A percentile compares a stretch with the other conserved stretches of the same genome.
Evolutionary conservation across 441 rosid genomes (phyloP).

Genomic region (Populus hybrid): DNA sequence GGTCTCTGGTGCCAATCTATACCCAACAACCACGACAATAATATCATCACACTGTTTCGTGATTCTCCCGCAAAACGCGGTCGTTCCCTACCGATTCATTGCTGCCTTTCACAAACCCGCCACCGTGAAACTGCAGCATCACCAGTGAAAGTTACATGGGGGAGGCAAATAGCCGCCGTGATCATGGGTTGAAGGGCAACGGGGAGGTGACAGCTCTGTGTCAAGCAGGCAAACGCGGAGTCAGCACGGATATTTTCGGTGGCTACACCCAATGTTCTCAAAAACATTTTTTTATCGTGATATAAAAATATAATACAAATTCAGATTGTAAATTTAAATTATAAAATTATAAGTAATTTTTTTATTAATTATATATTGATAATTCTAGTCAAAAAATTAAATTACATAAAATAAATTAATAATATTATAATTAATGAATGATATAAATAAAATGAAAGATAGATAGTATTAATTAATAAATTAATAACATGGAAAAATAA

Average conservation of each 20-base stretch:
- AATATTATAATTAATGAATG: too few species aligned
- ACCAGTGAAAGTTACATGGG: conserved; percentile 35
- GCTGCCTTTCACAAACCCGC: conserved; percentile 93
- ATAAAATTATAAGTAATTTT: too few species aligned
- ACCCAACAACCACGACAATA: conserved; percentile 82
- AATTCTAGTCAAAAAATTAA: too few species aligned
- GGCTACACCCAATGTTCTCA: conserved; percentile 47
- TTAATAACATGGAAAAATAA: too few species aligned
- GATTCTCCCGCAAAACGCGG: conserved; percentile 70
- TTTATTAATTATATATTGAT: too few species aligned
- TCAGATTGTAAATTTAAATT: too few species aligned
- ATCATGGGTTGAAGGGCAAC: conserved; percentile 21
- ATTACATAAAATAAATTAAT: too few species aligned
- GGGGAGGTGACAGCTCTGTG: conserved; percentile 61
- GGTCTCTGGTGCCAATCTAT: conserved; percentile 90
- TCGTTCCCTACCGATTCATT: conserved; percentile 87
- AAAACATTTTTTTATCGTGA: too few species aligned
- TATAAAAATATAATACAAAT: too few species aligned
- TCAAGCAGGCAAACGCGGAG: conserved; percentile 86
- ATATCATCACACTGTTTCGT: conserved; percentile 66
- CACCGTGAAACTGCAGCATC: conserved; percentile 90
- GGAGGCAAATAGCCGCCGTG: conserved; percentile 6
- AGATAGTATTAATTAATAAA: too few species aligned
- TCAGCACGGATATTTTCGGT: conserved; percentile 93
- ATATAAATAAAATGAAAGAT: too few species aligned